These are phyloP conservation scores for Alternaria conjuncta DNA, from an alignment of 2,329 filamentous ascomycete genomes.

Conservation along the genomic window DNA sequence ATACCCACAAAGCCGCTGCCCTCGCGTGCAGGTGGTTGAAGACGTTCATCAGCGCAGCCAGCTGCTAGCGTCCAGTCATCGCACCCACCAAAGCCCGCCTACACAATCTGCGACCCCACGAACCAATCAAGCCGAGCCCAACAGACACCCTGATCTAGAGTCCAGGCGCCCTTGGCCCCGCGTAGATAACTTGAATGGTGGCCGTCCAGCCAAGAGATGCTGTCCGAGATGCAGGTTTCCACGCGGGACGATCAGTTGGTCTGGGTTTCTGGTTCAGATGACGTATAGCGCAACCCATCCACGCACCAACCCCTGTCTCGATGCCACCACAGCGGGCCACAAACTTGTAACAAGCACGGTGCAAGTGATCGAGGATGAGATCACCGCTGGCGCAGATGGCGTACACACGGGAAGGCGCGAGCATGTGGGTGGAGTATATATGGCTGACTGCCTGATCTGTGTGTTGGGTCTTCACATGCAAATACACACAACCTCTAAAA, in stretches of 20 bases:
- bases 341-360: slow-evolving; percentile 14
- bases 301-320: slow-evolving; percentile 16
- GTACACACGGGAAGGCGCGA: slow-evolving; percentile 1
- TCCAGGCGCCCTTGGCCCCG: background rate
- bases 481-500: background rate
- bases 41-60: background rate
- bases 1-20: background rate
- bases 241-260: slow-evolving; percentile 24
- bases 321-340: slow-evolving; percentile 12
- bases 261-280: slow-evolving; percentile 13
- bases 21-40: background rate
- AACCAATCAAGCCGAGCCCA: background rate
- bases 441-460: background rate
- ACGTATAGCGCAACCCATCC: slow-evolving; percentile 19
- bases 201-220: background rate
- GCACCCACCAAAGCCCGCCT: background rate
- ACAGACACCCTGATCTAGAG: background rate
- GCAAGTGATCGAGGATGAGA: slow-evolving; percentile 21
- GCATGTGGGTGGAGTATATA: slow-evolving; percentile 9
- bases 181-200: background rate
- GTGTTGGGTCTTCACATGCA: background rate
- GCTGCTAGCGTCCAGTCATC: background rate
- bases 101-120: background rate
- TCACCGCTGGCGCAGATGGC: slow-evolving; percentile 21
- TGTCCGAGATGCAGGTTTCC: slow-evolving; percentile 13